These are phyloP conservation scores for Backusella circina DNA, from an alignment of 192 early-diverging fungal species.

Conservation along the genomic window DNA sequence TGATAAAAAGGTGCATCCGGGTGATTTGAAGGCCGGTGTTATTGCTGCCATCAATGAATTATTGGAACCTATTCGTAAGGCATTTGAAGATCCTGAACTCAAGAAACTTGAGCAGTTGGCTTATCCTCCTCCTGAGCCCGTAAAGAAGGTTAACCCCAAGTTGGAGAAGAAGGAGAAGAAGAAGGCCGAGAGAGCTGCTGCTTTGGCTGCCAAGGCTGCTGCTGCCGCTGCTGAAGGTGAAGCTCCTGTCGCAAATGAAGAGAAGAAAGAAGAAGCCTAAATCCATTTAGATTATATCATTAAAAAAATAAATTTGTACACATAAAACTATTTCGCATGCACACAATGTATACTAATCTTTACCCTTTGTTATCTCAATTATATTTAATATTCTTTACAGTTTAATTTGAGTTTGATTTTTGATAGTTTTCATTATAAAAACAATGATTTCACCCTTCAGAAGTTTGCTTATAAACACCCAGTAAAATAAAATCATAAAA, in stretches of 20 bases:
- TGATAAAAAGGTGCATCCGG: conserved; percentile 86
- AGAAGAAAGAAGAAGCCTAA: conserved; percentile 1
- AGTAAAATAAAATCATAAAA: no score
- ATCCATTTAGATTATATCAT: conserved; percentile 1
- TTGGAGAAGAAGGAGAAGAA: conserved; percentile 16
- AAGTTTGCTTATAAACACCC: no score
- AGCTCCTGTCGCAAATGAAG: neutral
- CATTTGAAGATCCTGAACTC: conserved; percentile 69
- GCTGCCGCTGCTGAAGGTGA: neutral
- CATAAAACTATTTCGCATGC: neutral
- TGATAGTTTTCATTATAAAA: neutral
- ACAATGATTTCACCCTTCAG: no score
- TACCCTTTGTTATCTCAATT: neutral
- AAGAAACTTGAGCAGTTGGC: conserved; percentile 72
- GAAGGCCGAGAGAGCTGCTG: conserved; percentile 15
- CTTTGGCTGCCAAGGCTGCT: conserved; percentile 10
- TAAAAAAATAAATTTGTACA: neutral
- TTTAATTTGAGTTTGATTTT: neutral
- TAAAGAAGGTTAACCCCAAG: conserved; percentile 8
- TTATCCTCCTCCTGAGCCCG: conserved; percentile 60
- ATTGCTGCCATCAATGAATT: conserved; percentile 80
- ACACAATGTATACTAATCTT: neutral
- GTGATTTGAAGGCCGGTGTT: conserved; percentile 89
- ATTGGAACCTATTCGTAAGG: conserved; percentile 83
- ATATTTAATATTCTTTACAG: neutral